A percentile compares a stretch with the other conserved stretches of the same genome.
Conservation (phyloP, 768 basidiomycete genomes). For the Neoboletus magnificus region DNA sequence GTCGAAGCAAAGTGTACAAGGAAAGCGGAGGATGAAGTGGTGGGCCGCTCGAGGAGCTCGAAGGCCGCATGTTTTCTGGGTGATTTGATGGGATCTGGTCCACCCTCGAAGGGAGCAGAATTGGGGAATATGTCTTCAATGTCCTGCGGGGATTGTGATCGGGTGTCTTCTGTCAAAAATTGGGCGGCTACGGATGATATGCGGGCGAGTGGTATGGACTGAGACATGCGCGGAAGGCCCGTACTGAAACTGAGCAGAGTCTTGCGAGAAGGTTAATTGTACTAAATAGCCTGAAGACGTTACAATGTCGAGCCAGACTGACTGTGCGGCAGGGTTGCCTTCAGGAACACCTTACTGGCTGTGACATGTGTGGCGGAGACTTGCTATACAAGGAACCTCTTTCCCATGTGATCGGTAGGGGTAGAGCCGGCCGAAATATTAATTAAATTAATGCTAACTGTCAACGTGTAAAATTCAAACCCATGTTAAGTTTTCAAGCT, state of each 20-base stretch:
- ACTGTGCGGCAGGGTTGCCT: neutral
- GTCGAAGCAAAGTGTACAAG: slow-evolving; percentile 70
- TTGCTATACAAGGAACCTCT: neutral
- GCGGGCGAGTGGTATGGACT: slow-evolving; percentile 29
- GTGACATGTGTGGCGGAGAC: neutral
- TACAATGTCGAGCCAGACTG: neutral
- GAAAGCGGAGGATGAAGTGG: slow-evolving; percentile 73
- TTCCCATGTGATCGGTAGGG: neutral
- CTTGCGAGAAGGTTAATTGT: neutral
- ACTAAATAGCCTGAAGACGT: neutral
- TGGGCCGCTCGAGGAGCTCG: slow-evolving; percentile 75
- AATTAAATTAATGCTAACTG: no score
- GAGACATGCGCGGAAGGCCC: slow-evolving; percentile 22
- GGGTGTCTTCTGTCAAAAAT: slow-evolving; percentile 45
- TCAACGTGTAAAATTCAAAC: no score
- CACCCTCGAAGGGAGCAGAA: slow-evolving; percentile 33
- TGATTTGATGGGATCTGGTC: slow-evolving; percentile 27
- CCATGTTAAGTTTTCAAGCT: no score
- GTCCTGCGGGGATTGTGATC: slow-evolving; percentile 31
- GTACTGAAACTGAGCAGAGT: neutral
- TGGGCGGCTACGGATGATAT: slow-evolving; percentile 27
- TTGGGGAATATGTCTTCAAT: slow-evolving; percentile 40
- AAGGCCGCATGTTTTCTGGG: slow-evolving; percentile 65
- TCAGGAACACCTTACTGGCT: no score
- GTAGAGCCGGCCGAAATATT: no score